These are phyloP conservation scores for Xylaria sp. DNA, from an alignment of 2,329 filamentous ascomycete species.

Conservation along the genomic window DNA sequence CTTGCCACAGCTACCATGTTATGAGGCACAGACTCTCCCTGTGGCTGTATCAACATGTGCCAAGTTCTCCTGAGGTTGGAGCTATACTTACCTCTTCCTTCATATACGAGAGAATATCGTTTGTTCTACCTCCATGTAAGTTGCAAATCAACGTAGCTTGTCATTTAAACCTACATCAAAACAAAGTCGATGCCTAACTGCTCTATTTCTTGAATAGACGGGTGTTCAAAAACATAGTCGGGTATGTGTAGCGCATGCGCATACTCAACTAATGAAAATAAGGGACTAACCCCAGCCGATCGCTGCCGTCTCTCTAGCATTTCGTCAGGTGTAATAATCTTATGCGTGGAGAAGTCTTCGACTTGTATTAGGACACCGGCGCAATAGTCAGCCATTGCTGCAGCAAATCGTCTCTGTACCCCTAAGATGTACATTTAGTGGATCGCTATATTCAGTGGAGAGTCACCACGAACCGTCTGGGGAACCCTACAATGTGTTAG, in stretches of 20 bases:
- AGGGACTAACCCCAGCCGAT: constrained; percentile 25
- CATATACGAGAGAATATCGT: constrained; percentile 34
- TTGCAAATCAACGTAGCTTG: background rate
- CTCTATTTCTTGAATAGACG: constrained; percentile 25
- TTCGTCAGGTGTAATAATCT: constrained; percentile 19
- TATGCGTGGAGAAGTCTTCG: constrained; percentile 18
- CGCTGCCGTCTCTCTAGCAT: constrained; percentile 28
- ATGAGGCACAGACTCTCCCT: constrained; percentile 33
- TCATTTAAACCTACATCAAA: constrained; percentile 13
- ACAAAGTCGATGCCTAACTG: constrained; percentile 24
- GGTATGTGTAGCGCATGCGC: constrained; percentile 26
- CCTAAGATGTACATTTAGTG: constrained; percentile 6
- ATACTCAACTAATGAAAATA: constrained; percentile 33
- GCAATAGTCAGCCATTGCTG: constrained; percentile 28
- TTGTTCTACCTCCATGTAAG: constrained; percentile 24
- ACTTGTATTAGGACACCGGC: constrained; percentile 26
- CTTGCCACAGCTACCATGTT: constrained; percentile 34
- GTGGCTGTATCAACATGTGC: background rate
- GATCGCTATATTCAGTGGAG: background rate
- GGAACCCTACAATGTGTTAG: constrained; percentile 14
- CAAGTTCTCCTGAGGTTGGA: background rate
- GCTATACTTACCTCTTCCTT: constrained; percentile 31
- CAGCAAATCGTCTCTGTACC: constrained; percentile 17
- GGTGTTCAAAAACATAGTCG: constrained; percentile 32
- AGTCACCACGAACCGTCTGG: constrained; percentile 5